Conservation (phyloP, 768 basidiomycete genomes). For the Termitomyces titanicus region DNA sequence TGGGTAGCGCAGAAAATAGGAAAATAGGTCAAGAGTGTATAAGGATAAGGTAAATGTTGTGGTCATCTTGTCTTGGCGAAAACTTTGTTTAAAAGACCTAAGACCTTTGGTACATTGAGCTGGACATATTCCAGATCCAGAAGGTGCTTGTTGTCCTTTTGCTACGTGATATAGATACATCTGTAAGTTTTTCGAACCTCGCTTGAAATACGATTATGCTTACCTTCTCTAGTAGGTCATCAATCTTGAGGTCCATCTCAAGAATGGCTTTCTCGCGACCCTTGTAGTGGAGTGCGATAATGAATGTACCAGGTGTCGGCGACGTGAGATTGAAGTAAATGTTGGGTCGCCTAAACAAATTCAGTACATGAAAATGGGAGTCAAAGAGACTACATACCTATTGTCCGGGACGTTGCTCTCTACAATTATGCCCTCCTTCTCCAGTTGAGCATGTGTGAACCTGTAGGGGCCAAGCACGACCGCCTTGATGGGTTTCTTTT, state of each 20-base stretch:
- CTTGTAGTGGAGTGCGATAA: conserved; percentile 98
- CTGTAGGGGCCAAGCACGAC: conserved; percentile 92
- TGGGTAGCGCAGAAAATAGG: conserved; percentile 18
- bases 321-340: conserved; percentile 99
- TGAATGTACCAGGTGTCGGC: conserved; percentile 96
- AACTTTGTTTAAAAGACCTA: conserved; percentile 90
- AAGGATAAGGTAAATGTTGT: conserved; percentile 24
- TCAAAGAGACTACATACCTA: conserved; percentile 49
- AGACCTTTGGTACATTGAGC: conserved; percentile 92
- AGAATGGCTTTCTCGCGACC: conserved; percentile 98
- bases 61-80: conserved; percentile 82
- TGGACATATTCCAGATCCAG: conserved; percentile 98
- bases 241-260: conserved; percentile 99
- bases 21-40: conserved; percentile 21
- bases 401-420: conserved; percentile 99
- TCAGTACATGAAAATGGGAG: neutral
- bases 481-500: conserved; percentile 86
- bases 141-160: conserved; percentile 98
- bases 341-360: conserved; percentile 73
- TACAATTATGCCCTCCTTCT: conserved; percentile 99
- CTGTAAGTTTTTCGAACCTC: neutral
- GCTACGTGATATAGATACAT: conserved; percentile 42
- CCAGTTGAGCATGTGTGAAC: conserved; percentile 96
- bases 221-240: conserved; percentile 96
- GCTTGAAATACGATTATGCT: conserved; percentile 13